Evolutionary conservation across 2,329 filamentous ascomycete species (phyloP).

Genomic region (Boeremia lycopersici): DNA sequence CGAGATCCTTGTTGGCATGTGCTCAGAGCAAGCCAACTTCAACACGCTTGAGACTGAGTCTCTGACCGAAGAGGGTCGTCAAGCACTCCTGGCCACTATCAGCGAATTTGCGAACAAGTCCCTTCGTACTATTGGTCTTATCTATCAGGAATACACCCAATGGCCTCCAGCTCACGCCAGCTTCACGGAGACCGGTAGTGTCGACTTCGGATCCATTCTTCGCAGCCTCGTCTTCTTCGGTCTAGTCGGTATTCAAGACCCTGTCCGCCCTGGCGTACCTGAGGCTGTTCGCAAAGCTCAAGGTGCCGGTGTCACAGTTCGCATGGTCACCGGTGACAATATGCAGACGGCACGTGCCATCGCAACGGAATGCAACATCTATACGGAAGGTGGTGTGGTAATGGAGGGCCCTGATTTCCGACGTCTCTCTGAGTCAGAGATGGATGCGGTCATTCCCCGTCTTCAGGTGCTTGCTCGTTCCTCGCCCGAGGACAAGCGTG

Average conservation of each 20-base stretch:
- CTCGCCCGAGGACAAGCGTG: constrained; percentile 94
- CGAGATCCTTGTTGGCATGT: constrained; percentile 59
- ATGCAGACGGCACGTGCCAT: constrained; percentile 95
- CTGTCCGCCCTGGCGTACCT: constrained; percentile 87
- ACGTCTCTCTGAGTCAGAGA: constrained; percentile 73
- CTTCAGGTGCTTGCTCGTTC: constrained; percentile 93
- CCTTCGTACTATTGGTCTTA: constrained; percentile 51
- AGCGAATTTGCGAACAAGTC: constrained; percentile 48
- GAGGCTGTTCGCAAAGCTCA: constrained; percentile 84
- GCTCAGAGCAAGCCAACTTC: constrained; percentile 34
- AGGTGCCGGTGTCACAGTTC: constrained; percentile 89
- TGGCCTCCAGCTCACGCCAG: constrained; percentile 41
- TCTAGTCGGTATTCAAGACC: constrained; percentile 92
- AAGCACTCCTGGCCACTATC: constrained; percentile 40
- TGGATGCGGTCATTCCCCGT: constrained; percentile 78
- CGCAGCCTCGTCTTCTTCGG: constrained; percentile 77
- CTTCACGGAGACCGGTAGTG: constrained; percentile 27
- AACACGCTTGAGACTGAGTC: constrained; percentile 23
- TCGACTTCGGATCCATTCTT: constrained; percentile 29
- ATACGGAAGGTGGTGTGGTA: constrained; percentile 77
- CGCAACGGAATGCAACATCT: constrained; percentile 92
- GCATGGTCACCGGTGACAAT: constrained; percentile 97
- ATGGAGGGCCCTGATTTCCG: constrained; percentile 90
- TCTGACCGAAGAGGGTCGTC: constrained; percentile 21
- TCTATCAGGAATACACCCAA: constrained; percentile 48